These are phyloP conservation scores for Tuber aestivum DNA, from an alignment of 495 filamentous ascomycete species.

Conservation along the genomic window DNA sequence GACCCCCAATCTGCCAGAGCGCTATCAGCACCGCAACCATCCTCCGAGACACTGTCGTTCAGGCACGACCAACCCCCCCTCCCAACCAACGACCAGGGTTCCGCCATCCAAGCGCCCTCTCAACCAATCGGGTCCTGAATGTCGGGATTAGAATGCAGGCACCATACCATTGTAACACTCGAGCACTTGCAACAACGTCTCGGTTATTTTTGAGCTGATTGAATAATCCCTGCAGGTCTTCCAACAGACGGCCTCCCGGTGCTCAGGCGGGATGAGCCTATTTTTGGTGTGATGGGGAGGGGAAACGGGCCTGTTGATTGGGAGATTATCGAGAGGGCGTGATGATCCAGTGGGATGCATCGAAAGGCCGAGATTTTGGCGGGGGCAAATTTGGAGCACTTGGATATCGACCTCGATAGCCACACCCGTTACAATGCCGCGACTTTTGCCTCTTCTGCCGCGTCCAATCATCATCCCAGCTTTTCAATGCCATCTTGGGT, in stretches of 20 bases:
- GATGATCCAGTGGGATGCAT: not conserved
- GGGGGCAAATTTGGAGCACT: not conserved
- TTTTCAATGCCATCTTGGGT: not conserved
- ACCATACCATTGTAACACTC: too few relatives aligned
- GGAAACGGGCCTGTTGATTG: not conserved
- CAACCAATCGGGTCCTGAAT: not conserved
- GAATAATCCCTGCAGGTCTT: not conserved
- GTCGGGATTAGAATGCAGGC: not conserved
- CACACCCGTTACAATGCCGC: not conserved
- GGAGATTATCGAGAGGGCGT: not conserved
- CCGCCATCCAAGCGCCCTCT: not conserved
- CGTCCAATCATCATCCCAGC: not conserved
- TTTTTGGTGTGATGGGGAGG: conserved; percentile 9
- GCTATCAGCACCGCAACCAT: not conserved
- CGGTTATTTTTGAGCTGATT: conserved; percentile 30
- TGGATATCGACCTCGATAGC: conserved; percentile 1
- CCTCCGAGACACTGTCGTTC: not conserved
- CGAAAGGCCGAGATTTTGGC: not conserved
- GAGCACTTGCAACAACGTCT: not conserved
- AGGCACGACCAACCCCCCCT: not conserved
- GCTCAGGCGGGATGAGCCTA: not conserved
- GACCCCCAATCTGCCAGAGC: not conserved
- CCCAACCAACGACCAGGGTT: not conserved
- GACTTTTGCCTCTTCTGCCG: not conserved
- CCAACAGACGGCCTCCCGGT: not conserved